Base-by-base conservation (phyloP, 805 yeast genomes). In the Pichia manshurica region DNA sequence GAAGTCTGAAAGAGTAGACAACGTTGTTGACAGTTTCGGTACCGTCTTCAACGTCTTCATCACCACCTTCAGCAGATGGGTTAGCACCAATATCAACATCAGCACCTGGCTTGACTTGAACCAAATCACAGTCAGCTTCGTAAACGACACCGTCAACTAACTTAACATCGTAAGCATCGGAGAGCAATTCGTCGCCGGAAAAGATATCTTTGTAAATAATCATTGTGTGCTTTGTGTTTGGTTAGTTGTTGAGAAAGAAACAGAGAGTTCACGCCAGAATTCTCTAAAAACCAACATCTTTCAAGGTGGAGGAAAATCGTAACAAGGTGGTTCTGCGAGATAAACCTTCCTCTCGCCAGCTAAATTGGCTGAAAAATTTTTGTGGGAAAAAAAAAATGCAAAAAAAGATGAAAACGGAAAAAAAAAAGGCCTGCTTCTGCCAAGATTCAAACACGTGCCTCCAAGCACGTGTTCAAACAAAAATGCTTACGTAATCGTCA, bases 71-170 rank as follows among this genome's bases (percentile, higher is more conserved):
- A 60, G 98, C 97, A 65, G 96, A 88, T 68, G 99, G 97, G 84
- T 93, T 93, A 66, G 96, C 99, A 77, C 99, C 99, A 72, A 93
- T 93, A 73, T 93, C 98, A 63, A 93, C 82, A 68, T 93, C 93
- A 65, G 81, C 97, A 68, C 88, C 86, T 38, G 71, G 69, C 71
- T 80, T 82, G 65, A 93, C 88, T 64, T 77, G 83, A 72, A 93
- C 81, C 93, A 89, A 82, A 65, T 79, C 75, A 77, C 97, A 89
- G 83, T 93, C 87, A 59, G 96, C 98, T 79, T 93, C 99, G 80
- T 78, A 87, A 70, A 93, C 88, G 64, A 78, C 98, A 59, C 79
- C 87, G 66, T 87, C 96, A 58, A 93, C 97, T 71, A 73, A 75
- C 68, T 76, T 83, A 71, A 79, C 67, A 73, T 87, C 95, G 81